Percentiles rank a stretch among this genome's conserved stretches.
Conservation (phyloP, 2,329 filamentous ascomycete genomes). For the Alternaria novae-zelandiae region DNA sequence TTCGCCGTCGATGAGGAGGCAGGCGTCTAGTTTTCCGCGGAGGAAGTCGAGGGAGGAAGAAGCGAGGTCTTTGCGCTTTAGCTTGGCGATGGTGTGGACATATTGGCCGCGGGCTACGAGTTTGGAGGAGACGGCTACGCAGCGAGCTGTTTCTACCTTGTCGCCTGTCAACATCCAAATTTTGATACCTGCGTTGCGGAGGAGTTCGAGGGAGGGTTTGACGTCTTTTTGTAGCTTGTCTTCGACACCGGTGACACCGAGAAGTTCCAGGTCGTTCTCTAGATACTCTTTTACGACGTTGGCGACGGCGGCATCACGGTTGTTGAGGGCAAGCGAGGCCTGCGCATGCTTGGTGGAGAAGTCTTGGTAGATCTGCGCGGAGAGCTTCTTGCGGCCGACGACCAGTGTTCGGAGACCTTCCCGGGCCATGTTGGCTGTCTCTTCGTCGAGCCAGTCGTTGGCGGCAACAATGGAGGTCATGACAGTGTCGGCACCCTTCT, state of each 20-base stretch:
- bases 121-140: conserved; percentile 93
- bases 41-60: conserved; percentile 90
- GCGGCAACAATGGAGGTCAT: conserved; percentile 95
- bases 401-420: conserved; percentile 94
- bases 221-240: conserved; percentile 96
- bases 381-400: conserved; percentile 88
- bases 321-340: conserved; percentile 79
- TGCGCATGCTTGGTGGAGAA: conserved; percentile 78
- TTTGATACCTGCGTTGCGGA: conserved; percentile 97
- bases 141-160: conserved; percentile 96
- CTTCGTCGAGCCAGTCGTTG: conserved; percentile 98
- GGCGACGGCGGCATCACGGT: conserved; percentile 82
- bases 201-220: conserved; percentile 90
- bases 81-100: conserved; percentile 88
- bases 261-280: conserved; percentile 85
- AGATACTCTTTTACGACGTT: conserved; percentile 79
- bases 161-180: conserved; percentile 99
- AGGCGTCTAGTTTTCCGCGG: conserved; percentile 82
- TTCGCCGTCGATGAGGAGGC: conserved; percentile 93
- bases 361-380: conserved; percentile 76
- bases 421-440: conserved; percentile 98
- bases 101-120: conserved; percentile 92
- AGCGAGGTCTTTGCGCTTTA: conserved; percentile 82
- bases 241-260: conserved; percentile 97
- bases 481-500: conserved; percentile 97